Conservation (phyloP, 257 asterid genomes). For the Nicotiana attenuata region DNA sequence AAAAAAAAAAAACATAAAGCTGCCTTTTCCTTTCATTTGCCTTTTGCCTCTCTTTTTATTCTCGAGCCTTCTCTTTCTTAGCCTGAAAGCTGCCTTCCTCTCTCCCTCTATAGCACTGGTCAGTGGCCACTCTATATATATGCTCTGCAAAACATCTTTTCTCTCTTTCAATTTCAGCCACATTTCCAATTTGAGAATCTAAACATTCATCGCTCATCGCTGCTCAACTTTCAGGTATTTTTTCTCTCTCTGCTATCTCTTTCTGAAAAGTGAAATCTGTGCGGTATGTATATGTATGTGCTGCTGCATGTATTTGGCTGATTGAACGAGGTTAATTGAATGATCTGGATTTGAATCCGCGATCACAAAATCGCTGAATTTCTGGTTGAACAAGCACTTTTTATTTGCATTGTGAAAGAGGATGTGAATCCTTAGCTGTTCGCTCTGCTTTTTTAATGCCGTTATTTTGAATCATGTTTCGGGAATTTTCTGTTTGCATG, state of each 20-base stretch:
- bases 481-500: not conserved
- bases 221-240: not conserved
- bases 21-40: not conserved
- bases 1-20: not conserved
- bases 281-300: not conserved
- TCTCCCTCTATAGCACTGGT: not conserved
- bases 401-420: not conserved
- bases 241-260: not conserved
- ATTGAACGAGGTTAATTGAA: not conserved
- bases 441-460: not conserved
- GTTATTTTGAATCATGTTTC: not conserved
- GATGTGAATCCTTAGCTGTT: not conserved
- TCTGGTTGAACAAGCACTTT: not conserved
- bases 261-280: not conserved
- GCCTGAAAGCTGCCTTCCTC: not conserved
- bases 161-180: slow-evolving; percentile 3
- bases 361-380: not conserved
- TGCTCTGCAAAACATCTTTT: not conserved
- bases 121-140: not conserved
- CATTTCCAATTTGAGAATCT: not conserved
- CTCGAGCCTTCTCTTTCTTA: not conserved
- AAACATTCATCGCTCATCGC: not conserved
- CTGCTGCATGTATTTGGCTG: not conserved
- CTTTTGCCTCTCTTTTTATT: not conserved
- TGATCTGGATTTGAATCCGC: not conserved